Evolutionary conservation across 2,329 filamentous ascomycete genomes (phyloP).

Genomic region (Phyllosticta ampelicida): DNA sequence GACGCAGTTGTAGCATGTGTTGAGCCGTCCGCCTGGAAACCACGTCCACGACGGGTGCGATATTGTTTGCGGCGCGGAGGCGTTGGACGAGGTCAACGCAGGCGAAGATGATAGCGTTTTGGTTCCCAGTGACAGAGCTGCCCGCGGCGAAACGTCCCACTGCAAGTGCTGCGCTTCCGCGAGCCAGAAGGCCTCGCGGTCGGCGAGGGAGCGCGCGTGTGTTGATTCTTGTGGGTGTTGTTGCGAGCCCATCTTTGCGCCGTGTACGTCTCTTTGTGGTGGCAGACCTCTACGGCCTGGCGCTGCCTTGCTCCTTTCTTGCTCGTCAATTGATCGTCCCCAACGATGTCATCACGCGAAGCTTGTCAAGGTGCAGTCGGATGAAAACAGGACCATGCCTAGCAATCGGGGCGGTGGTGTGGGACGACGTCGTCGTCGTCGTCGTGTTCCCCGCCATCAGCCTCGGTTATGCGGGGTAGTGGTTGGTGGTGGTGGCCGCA

Average conservation of each 20-base stretch:
- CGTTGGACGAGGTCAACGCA: slow-evolving; percentile 42
- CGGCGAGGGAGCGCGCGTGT: slow-evolving; percentile 48
- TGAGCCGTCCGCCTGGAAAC: slow-evolving; percentile 83
- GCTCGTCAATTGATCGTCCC: too few species aligned
- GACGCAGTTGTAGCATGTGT: slow-evolving; percentile 83
- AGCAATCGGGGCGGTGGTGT: neutral
- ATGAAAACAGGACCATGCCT: neutral
- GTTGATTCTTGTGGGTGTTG: slow-evolving; percentile 37
- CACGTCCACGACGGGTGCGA: slow-evolving; percentile 73
- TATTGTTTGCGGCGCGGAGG: slow-evolving; percentile 30
- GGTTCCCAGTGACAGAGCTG: slow-evolving; percentile 47
- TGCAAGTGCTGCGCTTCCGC: slow-evolving; percentile 62
- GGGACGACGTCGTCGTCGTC: neutral
- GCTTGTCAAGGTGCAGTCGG: too few species aligned
- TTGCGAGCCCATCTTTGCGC: slow-evolving; percentile 13
- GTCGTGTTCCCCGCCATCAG: neutral
- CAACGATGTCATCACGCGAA: too few species aligned
- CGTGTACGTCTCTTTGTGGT: too few species aligned
- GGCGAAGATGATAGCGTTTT: slow-evolving; percentile 44
- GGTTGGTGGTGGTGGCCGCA: neutral
- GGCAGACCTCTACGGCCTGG: too few species aligned
- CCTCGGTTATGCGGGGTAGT: neutral
- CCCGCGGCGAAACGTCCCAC: slow-evolving; percentile 68
- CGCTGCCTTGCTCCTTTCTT: too few species aligned
- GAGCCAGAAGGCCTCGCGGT: slow-evolving; percentile 65